Conservation (phyloP, 2,329 filamentous ascomycete genomes). For the Colletotrichum cereale region DNA sequence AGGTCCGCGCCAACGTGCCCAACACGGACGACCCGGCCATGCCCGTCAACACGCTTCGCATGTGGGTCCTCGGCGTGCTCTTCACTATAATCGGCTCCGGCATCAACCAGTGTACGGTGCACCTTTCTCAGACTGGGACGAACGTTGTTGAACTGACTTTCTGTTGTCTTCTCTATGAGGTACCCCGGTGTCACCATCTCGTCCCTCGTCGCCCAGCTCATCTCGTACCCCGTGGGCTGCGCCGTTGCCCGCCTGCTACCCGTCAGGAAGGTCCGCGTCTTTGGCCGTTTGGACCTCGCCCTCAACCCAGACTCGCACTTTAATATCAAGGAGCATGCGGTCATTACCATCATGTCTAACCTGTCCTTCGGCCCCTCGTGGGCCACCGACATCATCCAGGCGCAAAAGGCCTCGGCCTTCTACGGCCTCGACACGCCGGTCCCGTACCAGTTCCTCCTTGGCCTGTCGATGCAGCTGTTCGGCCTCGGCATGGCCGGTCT, state of each 20-base stretch:
- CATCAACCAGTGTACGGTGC: slow-evolving; percentile 54
- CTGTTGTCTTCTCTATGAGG: slow-evolving; percentile 55
- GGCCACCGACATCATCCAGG: slow-evolving; percentile 58
- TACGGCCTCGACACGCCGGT: slow-evolving; percentile 54
- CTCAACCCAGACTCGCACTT: slow-evolving; percentile 62
- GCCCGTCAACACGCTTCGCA: slow-evolving; percentile 53
- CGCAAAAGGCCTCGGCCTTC: slow-evolving; percentile 58
- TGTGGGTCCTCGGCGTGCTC: slow-evolving; percentile 51
- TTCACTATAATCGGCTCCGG: slow-evolving; percentile 49
- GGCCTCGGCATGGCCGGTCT: slow-evolving; percentile 61
- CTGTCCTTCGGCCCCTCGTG: slow-evolving; percentile 56
- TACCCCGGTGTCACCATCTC: slow-evolving; percentile 53
- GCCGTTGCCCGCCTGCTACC: slow-evolving; percentile 51
- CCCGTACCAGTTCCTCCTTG: slow-evolving; percentile 59
- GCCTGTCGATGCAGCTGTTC: slow-evolving; percentile 60
- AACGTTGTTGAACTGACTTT: too few species aligned
- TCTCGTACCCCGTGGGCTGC: slow-evolving; percentile 53
- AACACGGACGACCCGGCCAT: slow-evolving; percentile 53
- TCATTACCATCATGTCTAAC: slow-evolving; percentile 67
- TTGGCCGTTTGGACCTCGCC: slow-evolving; percentile 50
- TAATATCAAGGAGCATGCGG: slow-evolving; percentile 65
- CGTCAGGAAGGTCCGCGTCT: slow-evolving; percentile 47
- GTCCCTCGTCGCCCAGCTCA: slow-evolving; percentile 52
- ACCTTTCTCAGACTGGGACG: too few species aligned
- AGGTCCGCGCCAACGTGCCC: slow-evolving; percentile 56